These are phyloP conservation scores for Penicillium canescens DNA, from an alignment of 495 filamentous ascomycete genomes.

Conservation along the genomic window DNA sequence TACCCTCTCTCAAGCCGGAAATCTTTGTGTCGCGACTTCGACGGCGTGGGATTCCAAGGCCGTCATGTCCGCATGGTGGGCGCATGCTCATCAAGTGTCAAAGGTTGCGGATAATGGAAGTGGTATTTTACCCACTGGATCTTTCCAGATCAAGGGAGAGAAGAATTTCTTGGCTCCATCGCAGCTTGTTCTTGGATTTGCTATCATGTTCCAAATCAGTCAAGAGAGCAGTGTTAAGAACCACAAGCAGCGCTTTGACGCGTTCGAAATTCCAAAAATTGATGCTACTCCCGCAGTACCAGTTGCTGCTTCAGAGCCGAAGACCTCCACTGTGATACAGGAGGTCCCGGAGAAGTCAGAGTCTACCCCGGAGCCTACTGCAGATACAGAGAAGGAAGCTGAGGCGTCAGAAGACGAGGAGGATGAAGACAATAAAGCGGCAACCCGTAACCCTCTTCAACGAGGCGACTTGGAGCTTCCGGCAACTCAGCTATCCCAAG, in stretches of 20 bases:
- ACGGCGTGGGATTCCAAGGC: conserved; percentile 95
- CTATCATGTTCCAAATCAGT: conserved; percentile 82
- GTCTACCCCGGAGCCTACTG: background rate
- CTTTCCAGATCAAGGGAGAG: conserved; percentile 77
- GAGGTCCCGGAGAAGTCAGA: background rate
- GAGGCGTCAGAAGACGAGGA: conserved; percentile 32
- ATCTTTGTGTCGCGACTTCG: conserved; percentile 77
- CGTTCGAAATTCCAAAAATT: conserved; percentile 27
- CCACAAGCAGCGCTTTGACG: conserved; percentile 69
- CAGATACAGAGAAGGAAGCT: conserved; percentile 15
- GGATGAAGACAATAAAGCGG: conserved; percentile 24
- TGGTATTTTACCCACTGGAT: conserved; percentile 66
- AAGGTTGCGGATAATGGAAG: conserved; percentile 81
- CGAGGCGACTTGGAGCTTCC: conserved; percentile 22
- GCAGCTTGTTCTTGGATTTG: conserved; percentile 84
- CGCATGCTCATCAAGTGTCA: conserved; percentile 79
- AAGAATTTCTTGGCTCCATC: conserved; percentile 91
- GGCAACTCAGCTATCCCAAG: conserved; percentile 26
- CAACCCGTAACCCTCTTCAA: conserved; percentile 31
- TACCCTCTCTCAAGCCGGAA: conserved; percentile 87
- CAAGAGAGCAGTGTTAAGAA: conserved; percentile 83
- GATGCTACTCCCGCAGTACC: conserved; percentile 4
- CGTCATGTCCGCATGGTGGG: conserved; percentile 94
- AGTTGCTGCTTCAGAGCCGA: background rate
- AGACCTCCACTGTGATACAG: background rate